Conservation (phyloP, 345 rosid genomes). For the Raphanus raphanistrum region DNA sequence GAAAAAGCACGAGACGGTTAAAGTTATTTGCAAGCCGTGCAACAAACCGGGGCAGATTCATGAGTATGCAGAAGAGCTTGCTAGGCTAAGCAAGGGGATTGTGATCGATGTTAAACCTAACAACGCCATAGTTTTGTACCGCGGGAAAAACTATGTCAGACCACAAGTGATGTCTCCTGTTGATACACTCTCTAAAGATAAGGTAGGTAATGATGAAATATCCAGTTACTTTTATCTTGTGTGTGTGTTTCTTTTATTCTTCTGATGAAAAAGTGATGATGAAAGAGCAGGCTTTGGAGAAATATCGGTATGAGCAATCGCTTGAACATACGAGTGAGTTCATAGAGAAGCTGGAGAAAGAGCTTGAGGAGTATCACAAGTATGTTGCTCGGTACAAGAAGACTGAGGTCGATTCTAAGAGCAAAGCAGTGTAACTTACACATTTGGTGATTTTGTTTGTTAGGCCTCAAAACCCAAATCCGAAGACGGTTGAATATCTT, state of each 20-base stretch:
- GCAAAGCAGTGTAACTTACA: not conserved
- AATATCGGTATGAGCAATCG: constrained; percentile 74
- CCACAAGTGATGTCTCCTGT: constrained; percentile 75
- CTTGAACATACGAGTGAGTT: constrained; percentile 92
- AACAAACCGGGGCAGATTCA: constrained; percentile 73
- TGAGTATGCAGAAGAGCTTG: constrained; percentile 81
- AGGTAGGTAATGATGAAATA: no score
- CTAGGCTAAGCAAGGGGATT: constrained; percentile 79
- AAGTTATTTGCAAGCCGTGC: constrained; percentile 88
- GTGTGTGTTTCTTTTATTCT: not conserved
- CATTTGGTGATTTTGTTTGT: not conserved
- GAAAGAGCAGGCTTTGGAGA: constrained; percentile 71
- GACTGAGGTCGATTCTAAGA: not conserved
- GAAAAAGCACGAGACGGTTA: constrained; percentile 95
- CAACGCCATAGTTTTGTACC: constrained; percentile 68
- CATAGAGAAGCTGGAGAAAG: constrained; percentile 87
- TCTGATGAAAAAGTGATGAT: constrained; percentile 11
- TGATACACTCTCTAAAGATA: constrained; percentile 75
- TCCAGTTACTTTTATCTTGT: not conserved
- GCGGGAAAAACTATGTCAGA: constrained; percentile 88
- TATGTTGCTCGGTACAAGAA: constrained; percentile 55
- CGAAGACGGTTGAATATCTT: no score
- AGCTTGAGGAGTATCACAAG: constrained; percentile 70
- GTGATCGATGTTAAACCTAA: constrained; percentile 77
- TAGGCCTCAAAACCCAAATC: not conserved